phyloP scores from a whole-genome alignment of 768 basidiomycete genomes.

The Collybia sordida region DNA sequence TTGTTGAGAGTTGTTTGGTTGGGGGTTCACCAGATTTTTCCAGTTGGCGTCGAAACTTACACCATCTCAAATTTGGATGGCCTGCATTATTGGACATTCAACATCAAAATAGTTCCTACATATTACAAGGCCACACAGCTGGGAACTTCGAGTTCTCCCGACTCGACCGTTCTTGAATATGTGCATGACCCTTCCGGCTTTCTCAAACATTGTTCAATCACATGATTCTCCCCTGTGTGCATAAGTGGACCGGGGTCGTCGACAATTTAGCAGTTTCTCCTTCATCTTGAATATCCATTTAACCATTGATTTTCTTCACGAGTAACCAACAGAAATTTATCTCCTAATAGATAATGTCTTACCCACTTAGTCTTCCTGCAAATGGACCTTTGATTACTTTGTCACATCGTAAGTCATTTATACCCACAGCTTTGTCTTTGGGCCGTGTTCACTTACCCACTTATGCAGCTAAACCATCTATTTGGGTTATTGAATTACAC shows the following conservation, averaged over 20 bases:
- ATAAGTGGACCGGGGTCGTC: not conserved
- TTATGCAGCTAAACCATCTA: slow-evolving; percentile 47
- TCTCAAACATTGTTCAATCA: slow-evolving; percentile 14
- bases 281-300: too few relatives aligned
- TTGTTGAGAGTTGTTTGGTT: slow-evolving; percentile 17
- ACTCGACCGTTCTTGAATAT: too few relatives aligned
- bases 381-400: slow-evolving; percentile 60
- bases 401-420: slow-evolving; percentile 51
- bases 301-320: not conserved
- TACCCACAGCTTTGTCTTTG: not conserved
- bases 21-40: not conserved
- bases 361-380: slow-evolving; percentile 49
- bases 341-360: slow-evolving; percentile 32
- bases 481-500: slow-evolving; percentile 83
- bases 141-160: too few relatives aligned
- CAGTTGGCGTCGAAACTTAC: not conserved
- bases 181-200: not conserved
- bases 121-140: too few relatives aligned
- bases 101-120: too few relatives aligned
- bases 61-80: not conserved
- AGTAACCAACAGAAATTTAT: not conserved
- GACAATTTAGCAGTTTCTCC: not conserved
- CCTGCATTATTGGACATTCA: too few relatives aligned
- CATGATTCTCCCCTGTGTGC: slow-evolving; percentile 11
- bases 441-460: not conserved